These are phyloP conservation scores for Rutstroemia sp. DNA, from an alignment of 2,329 filamentous ascomycete species.

Conservation along the genomic window DNA sequence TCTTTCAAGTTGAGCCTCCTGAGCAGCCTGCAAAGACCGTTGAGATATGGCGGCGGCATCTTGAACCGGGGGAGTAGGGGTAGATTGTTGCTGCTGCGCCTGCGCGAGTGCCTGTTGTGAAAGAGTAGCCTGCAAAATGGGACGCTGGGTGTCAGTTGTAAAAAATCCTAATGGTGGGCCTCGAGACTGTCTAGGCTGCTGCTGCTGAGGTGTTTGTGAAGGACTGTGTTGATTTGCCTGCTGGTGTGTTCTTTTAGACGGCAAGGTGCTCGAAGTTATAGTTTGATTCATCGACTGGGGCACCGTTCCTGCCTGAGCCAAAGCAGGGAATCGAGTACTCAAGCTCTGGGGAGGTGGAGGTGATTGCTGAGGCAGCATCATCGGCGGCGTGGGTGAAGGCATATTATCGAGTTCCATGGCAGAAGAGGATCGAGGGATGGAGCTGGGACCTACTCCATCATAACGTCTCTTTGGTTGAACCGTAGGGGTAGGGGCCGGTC, in stretches of 20 bases:
- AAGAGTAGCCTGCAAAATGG: slow-evolving; percentile 15
- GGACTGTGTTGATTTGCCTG: slow-evolving; percentile 20
- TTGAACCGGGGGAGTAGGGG: slow-evolving; percentile 6
- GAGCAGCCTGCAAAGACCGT: slow-evolving; percentile 23
- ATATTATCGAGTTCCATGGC: slow-evolving; percentile 39
- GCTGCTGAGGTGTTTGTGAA: slow-evolving; percentile 18
- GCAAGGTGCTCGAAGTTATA: slow-evolving; percentile 18
- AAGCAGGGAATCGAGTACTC: slow-evolving; percentile 25
- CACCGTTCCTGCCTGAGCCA: slow-evolving; percentile 28
- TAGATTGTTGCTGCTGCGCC: background rate
- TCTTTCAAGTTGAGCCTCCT: slow-evolving; percentile 26
- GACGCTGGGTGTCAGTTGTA: slow-evolving; percentile 18
- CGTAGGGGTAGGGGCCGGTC: slow-evolving; percentile 51
- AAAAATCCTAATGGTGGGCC: slow-evolving; percentile 27
- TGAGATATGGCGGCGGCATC: slow-evolving; percentile 13
- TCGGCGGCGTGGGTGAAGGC: slow-evolving; percentile 14
- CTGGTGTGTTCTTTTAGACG: slow-evolving; percentile 22
- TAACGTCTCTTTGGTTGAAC: slow-evolving; percentile 43
- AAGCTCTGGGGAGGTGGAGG: slow-evolving; percentile 21
- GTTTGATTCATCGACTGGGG: slow-evolving; percentile 21
- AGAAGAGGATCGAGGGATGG: slow-evolving; percentile 39
- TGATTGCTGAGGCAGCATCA: slow-evolving; percentile 20
- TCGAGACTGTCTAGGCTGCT: slow-evolving; percentile 14
- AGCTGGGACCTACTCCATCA: slow-evolving; percentile 35
- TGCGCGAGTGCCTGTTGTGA: slow-evolving; percentile 1